Base-by-base conservation (phyloP, 768 basidiomycete genomes). In the Cystofilobasidium bisporidii region DNA sequence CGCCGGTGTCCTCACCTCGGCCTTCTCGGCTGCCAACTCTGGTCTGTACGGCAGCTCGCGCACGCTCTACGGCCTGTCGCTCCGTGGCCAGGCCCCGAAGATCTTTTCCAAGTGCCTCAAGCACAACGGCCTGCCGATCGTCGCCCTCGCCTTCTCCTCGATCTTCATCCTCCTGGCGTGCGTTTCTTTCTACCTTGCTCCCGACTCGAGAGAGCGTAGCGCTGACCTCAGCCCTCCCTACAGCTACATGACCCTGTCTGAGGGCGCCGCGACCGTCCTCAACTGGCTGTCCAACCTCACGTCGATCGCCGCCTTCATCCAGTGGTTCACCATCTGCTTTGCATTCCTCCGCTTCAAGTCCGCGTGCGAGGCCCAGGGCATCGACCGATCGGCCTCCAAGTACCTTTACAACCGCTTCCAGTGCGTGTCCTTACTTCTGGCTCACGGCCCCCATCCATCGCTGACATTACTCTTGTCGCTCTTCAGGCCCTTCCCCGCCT, bases 251-350 rank as follows among this genome's bases (percentile, higher is more conserved):
- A 63, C 64, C 1, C 57, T 65, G 3, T 58, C 55, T 36, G 43
- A 65, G 2, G 64, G 64, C 3, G 38, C 55, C 78, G 85, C 88
- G 85, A 85, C 79, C 43, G 79, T 87, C 12, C 86, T 86, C 78
- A 79, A 79, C 80, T 85, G 73, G 74, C 76, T 73, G 26, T 59
- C 17, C 20, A 65, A 60, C 64, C 26, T 71, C 65, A 80, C 82
- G 3, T 83, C 86, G 15, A 83, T 85, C 40, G 84, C 82, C 18
- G 30, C 66, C 24, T 67, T 61, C 60, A 61, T 67, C 40, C 20
- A 26, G 26, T 67, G 66, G 66, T 14, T 9, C 9, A 41, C 47
- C 28, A 67, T 67, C 36, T 61, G 60, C 61, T 11, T 50, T 24
- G 30, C 66, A 6, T 67, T 67, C 60, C 38, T 67, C 15, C 66